Evolutionary conservation across 1,284 basidiomycete genomes (phyloP).

Genomic region (Grifola frondosa): DNA sequence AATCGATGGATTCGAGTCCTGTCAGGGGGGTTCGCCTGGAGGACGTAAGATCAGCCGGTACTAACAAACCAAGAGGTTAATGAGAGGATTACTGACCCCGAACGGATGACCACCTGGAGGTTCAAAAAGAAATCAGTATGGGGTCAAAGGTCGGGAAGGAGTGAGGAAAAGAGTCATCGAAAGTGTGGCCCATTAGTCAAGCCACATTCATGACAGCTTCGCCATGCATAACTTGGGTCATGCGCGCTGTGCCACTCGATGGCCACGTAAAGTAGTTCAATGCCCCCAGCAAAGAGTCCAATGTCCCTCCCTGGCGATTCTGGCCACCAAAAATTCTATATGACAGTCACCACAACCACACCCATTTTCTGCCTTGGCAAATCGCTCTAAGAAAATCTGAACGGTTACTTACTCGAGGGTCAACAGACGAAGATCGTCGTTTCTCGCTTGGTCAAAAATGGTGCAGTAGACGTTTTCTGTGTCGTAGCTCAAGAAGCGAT

Average conservation of each 20-base stretch:
- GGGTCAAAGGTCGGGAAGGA: too few relatives aligned
- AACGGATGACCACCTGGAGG: slow-evolving; percentile 72
- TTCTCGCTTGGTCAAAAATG: slow-evolving; percentile 74
- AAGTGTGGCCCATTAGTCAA: too few relatives aligned
- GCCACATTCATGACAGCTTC: too few relatives aligned
- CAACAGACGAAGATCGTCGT: slow-evolving; percentile 78
- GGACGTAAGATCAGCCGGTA: slow-evolving; percentile 16
- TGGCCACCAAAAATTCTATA: too few relatives aligned
- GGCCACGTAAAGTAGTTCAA: too few relatives aligned
- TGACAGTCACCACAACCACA: too few relatives aligned
- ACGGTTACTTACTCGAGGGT: slow-evolving; percentile 64
- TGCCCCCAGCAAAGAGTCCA: too few relatives aligned
- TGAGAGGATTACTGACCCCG: slow-evolving; percentile 51
- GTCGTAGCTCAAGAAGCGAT: slow-evolving; percentile 34
- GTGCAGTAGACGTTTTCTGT: slow-evolving; percentile 42
- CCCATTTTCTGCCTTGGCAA: too few relatives aligned
- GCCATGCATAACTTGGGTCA: too few relatives aligned
- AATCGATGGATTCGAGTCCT: slow-evolving; percentile 34
- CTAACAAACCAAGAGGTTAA: slow-evolving; percentile 6
- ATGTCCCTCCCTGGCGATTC: too few relatives aligned
- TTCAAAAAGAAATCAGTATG: slow-evolving; percentile 1
- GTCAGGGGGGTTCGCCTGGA: slow-evolving; percentile 79
- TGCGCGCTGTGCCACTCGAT: too few relatives aligned
- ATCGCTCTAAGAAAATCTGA: slow-evolving; percentile 8
- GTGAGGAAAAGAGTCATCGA: too few relatives aligned